Conservation (phyloP, 768 basidiomycete species). For the Pleurotus salmoneostramineus region DNA sequence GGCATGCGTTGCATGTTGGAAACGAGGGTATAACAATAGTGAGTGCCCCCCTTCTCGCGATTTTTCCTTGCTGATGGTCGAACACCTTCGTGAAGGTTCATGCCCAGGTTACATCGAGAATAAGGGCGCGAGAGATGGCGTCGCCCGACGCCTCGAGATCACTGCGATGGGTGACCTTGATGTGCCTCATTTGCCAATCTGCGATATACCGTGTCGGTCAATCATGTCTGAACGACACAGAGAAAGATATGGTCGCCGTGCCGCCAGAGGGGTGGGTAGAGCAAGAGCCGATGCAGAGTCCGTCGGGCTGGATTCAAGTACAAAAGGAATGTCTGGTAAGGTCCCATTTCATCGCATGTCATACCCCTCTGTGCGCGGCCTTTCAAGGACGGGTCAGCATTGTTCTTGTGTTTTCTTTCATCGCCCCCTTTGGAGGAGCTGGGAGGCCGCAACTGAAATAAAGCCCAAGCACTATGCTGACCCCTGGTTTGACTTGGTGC, state of each 20-base stretch:
- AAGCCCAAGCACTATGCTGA: neutral
- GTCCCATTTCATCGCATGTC: conserved; percentile 14
- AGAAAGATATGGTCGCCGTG: conserved; percentile 61
- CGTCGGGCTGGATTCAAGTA: conserved; percentile 72
- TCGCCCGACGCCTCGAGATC: conserved; percentile 43
- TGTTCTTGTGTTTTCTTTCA: neutral
- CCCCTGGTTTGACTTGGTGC: neutral
- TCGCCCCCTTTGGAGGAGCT: no score
- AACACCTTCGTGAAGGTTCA: conserved; percentile 43
- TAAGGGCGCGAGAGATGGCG: conserved; percentile 40
- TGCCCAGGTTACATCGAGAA: conserved; percentile 67
- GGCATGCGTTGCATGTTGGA: conserved; percentile 54
- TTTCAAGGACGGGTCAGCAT: neutral
- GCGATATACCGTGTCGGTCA: conserved; percentile 69
- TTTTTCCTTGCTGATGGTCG: conserved; percentile 8
- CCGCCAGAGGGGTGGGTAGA: conserved; percentile 79
- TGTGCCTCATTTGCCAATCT: conserved; percentile 65
- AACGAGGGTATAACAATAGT: conserved; percentile 68
- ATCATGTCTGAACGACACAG: conserved; percentile 49
- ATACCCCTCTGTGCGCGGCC: neutral
- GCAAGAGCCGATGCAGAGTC: conserved; percentile 63
- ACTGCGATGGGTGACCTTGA: conserved; percentile 59
- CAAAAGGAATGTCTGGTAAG: conserved; percentile 65
- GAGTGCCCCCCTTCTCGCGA: conserved; percentile 21
- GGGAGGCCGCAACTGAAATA: neutral